Conservation (phyloP, 768 basidiomycete genomes). For the Pleurotus cornucopiae region DNA sequence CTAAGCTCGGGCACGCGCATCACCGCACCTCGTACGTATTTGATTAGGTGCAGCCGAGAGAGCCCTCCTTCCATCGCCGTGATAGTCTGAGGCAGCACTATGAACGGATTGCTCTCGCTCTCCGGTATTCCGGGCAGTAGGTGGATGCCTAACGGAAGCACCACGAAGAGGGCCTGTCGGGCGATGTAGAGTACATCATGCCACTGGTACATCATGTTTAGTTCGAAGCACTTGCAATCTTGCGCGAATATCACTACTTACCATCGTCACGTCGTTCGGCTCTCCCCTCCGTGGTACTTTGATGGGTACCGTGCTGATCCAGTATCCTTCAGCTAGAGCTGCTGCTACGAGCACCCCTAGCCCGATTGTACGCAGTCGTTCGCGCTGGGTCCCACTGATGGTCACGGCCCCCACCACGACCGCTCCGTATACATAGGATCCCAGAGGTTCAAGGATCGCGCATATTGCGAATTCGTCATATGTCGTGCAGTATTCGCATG, state of each 20-base stretch:
- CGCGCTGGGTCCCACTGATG: conserved; percentile 31
- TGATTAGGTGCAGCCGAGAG: conserved; percentile 48
- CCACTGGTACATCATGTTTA: conserved; percentile 41
- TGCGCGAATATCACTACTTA: conserved; percentile 14
- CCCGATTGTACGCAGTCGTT: conserved; percentile 39
- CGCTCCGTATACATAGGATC: conserved; percentile 58
- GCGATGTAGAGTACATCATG: conserved; percentile 53
- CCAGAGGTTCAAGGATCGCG: conserved; percentile 47
- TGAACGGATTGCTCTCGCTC: conserved; percentile 23
- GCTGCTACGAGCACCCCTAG: conserved; percentile 46
- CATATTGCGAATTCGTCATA: conserved; percentile 58
- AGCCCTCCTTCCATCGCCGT: conserved; percentile 26
- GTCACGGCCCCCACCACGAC: conserved; percentile 50
- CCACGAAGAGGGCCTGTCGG: conserved; percentile 57
- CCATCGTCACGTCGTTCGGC: conserved; percentile 25
- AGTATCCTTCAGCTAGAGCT: conserved; percentile 52
- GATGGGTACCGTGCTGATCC: conserved; percentile 42
- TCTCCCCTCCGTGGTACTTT: conserved; percentile 34
- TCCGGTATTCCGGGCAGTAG: conserved; percentile 32
- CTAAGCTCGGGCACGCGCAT: conserved; percentile 50
- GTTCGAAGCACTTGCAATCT: not conserved
- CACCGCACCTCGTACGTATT: conserved; percentile 52
- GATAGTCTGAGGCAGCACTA: conserved; percentile 21
- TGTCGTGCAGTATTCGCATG: conserved; percentile 64
- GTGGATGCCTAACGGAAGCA: conserved; percentile 49